phyloP scores from a whole-genome alignment of 176 grass and related monocot species.

The Lolium rigidum region DNA sequence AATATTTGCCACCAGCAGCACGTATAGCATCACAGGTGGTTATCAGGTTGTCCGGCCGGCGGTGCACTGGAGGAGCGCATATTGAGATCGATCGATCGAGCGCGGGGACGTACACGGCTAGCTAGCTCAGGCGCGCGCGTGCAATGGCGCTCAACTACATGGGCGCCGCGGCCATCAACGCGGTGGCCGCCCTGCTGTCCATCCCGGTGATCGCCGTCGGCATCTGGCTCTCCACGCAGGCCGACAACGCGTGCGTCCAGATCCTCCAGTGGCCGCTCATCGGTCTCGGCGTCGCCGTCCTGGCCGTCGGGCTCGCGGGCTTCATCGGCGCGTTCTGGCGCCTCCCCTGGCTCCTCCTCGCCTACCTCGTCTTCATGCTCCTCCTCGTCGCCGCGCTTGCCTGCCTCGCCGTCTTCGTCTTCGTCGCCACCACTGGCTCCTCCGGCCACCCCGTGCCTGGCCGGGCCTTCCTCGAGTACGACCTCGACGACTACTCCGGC shows the following conservation, averaged over 20 bases:
- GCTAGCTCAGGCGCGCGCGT: no score
- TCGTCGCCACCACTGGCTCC: conserved; percentile 45
- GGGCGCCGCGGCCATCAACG: conserved; percentile 64
- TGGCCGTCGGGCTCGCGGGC: conserved; percentile 64
- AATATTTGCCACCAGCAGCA: no score
- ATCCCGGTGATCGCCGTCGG: conserved; percentile 73
- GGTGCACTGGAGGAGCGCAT: no score
- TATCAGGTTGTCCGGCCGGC: no score
- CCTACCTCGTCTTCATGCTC: conserved; percentile 79
- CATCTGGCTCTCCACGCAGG: conserved; percentile 77
- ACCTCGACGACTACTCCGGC: conserved; percentile 62
- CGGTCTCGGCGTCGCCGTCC: conserved; percentile 60
- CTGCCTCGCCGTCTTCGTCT: conserved; percentile 67
- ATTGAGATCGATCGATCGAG: no score
- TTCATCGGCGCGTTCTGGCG: conserved; percentile 78
- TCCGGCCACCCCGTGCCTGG: conserved; percentile 36
- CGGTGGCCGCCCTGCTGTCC: conserved; percentile 69
- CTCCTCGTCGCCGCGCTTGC: conserved; percentile 53
- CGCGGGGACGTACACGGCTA: no score
- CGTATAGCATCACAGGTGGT: no score
- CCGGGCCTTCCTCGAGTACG: conserved; percentile 81
- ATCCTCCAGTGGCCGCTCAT: conserved; percentile 86
- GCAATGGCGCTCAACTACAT: conserved; percentile 68
- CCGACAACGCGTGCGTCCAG: conserved; percentile 72
- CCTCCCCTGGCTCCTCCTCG: conserved; percentile 69